Evolutionary conservation across 129 eudicot species (phyloP).

Genomic region (Apium graveolens): DNA sequence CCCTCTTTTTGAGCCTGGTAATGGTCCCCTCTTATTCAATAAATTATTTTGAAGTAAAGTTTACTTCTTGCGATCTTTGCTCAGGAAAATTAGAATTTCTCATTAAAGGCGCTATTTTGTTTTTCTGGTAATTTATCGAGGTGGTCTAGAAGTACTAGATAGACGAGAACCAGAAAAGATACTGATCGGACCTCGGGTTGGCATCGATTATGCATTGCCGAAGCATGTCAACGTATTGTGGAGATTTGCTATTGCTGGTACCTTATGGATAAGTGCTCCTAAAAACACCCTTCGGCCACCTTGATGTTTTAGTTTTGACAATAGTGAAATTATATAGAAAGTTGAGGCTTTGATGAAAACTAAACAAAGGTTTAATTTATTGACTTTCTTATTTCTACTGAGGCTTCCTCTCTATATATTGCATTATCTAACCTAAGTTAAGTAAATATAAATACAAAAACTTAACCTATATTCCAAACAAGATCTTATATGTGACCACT

Average conservation of each 20-base stretch:
- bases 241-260: slow-evolving; percentile 87
- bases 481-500: no score
- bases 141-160: slow-evolving; percentile 82
- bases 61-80: neutral
- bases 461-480: neutral
- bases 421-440: neutral
- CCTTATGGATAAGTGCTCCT: no score
- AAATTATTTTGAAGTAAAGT: neutral
- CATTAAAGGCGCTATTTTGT: neutral
- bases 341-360: no score
- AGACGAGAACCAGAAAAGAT: slow-evolving; percentile 68
- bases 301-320: slow-evolving; percentile 12
- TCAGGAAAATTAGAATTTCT: neutral
- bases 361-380: neutral
- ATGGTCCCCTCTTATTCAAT: no score
- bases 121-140: slow-evolving; percentile 19
- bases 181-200: no score
- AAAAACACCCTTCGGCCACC: no score
- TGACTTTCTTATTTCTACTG: no score
- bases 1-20: slow-evolving; percentile 75
- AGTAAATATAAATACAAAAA: neutral
- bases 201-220: slow-evolving; percentile 71
- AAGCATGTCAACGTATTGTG: slow-evolving; percentile 70
- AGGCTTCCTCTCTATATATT: neutral
- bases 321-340: neutral